Evolutionary conservation across 495 filamentous ascomycete genomes (phyloP).

Genomic region (Penicillium malachiteum): DNA sequence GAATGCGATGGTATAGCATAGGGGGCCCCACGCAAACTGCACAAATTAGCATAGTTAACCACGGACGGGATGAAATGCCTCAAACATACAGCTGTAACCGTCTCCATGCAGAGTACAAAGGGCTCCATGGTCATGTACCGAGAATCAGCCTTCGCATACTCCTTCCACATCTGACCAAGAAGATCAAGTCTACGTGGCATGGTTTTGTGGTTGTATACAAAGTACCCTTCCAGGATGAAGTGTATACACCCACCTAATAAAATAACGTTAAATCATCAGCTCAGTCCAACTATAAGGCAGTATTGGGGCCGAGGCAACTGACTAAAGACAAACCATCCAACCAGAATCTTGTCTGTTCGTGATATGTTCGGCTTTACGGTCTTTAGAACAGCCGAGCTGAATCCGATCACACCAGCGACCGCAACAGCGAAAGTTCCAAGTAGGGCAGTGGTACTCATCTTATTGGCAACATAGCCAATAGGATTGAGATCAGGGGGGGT

Average conservation of each 20-base stretch:
- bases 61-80: not conserved
- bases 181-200: not conserved
- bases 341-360: no score
- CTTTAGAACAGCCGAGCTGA: no score
- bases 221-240: constrained; percentile 6
- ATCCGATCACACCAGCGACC: no score
- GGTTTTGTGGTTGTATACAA: constrained; percentile 1
- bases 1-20: not conserved
- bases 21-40: constrained; percentile 4
- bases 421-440: no score
- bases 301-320: no score
- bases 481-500: no score
- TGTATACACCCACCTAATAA: constrained; percentile 5
- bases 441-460: no score
- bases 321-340: no score
- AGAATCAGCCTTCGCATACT: constrained; percentile 4
- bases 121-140: constrained; percentile 2
- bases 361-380: no score
- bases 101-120: constrained; percentile 9
- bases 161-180: constrained; percentile 7
- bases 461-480: no score
- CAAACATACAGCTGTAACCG: constrained; percentile 4
- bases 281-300: no score
- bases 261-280: no score
- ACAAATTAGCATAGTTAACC: not conserved